Conservation (phyloP, 257 asterid species). For the Henckelia pumila region DNA sequence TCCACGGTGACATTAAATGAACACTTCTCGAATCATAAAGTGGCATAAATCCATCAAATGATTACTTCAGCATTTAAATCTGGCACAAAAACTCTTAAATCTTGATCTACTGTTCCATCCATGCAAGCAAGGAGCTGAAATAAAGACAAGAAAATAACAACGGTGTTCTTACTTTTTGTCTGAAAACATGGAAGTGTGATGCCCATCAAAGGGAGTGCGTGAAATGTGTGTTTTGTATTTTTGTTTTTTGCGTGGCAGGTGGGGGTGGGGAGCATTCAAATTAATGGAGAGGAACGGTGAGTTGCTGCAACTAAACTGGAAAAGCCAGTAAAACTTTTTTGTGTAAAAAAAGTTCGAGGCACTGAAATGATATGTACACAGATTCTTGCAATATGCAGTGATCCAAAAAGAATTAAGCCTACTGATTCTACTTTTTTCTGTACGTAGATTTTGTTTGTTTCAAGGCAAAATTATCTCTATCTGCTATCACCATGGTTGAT, state of each 20-base stretch:
- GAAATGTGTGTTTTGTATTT: background rate
- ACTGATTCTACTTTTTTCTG: constrained; percentile 22
- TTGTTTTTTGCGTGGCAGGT: background rate
- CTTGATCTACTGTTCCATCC: background rate
- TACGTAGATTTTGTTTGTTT: constrained; percentile 32
- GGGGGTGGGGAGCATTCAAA: constrained; percentile 13
- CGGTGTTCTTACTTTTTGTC: background rate
- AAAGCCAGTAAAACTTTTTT: constrained; percentile 36
- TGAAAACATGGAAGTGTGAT: background rate
- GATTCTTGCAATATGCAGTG: constrained; percentile 15
- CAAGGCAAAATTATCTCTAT: constrained; percentile 26
- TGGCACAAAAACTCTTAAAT: background rate
- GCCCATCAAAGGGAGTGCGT: too few species aligned
- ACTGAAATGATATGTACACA: constrained; percentile 14
- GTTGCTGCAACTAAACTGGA: background rate
- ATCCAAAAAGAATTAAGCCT: constrained; percentile 26
- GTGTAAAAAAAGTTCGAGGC: too few species aligned
- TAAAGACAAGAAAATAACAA: background rate
- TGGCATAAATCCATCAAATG: background rate
- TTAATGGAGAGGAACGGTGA: constrained; percentile 12
- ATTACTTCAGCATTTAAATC: background rate
- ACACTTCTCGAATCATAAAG: background rate
- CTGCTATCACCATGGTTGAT: constrained; percentile 18
- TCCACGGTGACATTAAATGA: background rate
- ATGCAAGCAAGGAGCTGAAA: background rate